These are phyloP conservation scores for Nemania abortiva DNA, from an alignment of 2,329 filamentous ascomycete genomes.

Conservation along the genomic window DNA sequence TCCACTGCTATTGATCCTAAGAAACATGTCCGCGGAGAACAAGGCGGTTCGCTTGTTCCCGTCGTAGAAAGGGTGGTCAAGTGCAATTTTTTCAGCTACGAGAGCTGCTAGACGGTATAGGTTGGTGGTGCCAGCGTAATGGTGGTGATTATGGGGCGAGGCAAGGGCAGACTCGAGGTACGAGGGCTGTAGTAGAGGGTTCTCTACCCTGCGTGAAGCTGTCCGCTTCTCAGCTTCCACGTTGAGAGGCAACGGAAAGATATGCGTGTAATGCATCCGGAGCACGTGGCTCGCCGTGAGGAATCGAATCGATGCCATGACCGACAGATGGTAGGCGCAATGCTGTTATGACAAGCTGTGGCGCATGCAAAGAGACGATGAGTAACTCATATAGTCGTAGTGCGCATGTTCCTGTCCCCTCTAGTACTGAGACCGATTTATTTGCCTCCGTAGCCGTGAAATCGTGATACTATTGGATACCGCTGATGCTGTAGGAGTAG, in stretches of 20 bases:
- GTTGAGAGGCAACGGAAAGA: not conserved
- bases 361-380: not conserved
- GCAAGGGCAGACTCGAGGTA: slow-evolving; percentile 1
- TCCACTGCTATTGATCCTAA: not conserved
- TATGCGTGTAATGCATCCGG: slow-evolving; percentile 7
- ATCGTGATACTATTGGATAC: no score
- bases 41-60: slow-evolving; percentile 4
- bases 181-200: slow-evolving; percentile 1
- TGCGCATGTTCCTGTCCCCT: no score
- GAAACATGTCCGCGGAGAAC: slow-evolving; percentile 2
- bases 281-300: not conserved
- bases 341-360: not conserved
- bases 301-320: not conserved
- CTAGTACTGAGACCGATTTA: no score
- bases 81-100: not conserved
- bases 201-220: not conserved
- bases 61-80: not conserved
- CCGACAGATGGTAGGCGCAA: not conserved
- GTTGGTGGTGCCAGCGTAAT: not conserved
- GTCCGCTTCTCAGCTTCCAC: not conserved
- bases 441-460: no score
- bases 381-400: not conserved
- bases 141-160: not conserved
- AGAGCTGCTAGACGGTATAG: not conserved
- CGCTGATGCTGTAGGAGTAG: no score